Base-by-base conservation (phyloP, 2,329 filamentous ascomycete species). In the Calycina herbarum region DNA sequence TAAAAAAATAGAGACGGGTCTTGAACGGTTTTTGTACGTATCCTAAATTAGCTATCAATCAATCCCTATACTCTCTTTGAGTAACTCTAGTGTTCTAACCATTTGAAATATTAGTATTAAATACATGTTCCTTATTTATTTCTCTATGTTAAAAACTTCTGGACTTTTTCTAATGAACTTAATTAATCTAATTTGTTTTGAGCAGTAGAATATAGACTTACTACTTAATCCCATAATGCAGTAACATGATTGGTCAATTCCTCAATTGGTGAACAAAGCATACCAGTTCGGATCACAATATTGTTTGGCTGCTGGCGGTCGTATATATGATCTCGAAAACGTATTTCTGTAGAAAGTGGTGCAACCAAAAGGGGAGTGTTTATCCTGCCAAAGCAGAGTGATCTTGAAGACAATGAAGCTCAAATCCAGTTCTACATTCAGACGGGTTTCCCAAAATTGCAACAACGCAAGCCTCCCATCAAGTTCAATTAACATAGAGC, bases 1-100 rank as follows among this genome's bases (percentile, higher is more conserved):
- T n/a, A 65, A 33, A 20, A 29, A 67, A 5, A 31, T 63, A 61
- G 3, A 65, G 24, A n/a, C 63, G 42, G 42, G 63, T 59, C 6
- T 64, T 63, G 27, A 65, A 42, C n/a, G 42, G 2, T 20, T 65
- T 61, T 27, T 17, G 20, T 20, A 20, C 20, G 20, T 20, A 20
- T 20, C 20, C 20, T 20, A 20, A 20, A 20, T 20, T 20, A 20
- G 20, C 20, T 20, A 20, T 20, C 20, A 20, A 20, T 20, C 20
- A 20, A 20, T 20, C 20, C 20, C 20, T 20, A 20, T 20, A 20
- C 20, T 20, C 20, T 20, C 20, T 20, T 20, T 20, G 20, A 20
- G 20, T 20, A 20, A 20, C 20, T 20, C 20, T 20, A 20, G 20
- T 20, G 20, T 20, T 20, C 20, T 20, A 20, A 20, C 20, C 20